Percentiles rank a stretch among this genome's conserved stretches.
These are phyloP conservation scores for Gastrolobium bilobum DNA, from an alignment of 306 rosid genomes.

Conservation along the genomic window DNA sequence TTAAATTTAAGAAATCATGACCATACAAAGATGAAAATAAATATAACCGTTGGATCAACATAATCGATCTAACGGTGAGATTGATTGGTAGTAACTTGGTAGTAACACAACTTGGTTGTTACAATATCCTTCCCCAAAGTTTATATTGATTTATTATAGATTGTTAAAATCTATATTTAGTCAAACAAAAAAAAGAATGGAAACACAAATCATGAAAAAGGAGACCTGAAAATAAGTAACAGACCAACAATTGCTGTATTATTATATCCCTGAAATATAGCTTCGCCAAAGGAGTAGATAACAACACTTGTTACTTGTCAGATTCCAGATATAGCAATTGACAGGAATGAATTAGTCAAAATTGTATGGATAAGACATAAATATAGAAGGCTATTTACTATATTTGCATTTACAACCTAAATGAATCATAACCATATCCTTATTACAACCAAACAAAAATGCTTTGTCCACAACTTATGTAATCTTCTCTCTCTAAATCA, in stretches of 20 bases:
- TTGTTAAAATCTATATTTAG: not conserved
- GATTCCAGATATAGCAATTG: conserved; percentile 23
- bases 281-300: conserved; percentile 20
- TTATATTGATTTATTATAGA: not conserved
- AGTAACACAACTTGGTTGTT: too few species aligned
- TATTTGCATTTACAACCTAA: conserved; percentile 39
- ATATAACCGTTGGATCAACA: too few species aligned
- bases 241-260: not conserved
- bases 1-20: too few species aligned
- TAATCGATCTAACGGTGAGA: too few species aligned
- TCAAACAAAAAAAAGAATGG: not conserved
- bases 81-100: too few species aligned
- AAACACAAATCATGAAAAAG: not conserved
- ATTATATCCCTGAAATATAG: conserved; percentile 24
- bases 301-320: not conserved
- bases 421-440: conserved; percentile 29
- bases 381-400: conserved; percentile 37
- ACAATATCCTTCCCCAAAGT: too few species aligned
- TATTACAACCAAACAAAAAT: conserved; percentile 23
- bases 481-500: not conserved
- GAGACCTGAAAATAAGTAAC: not conserved
- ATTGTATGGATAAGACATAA: conserved; percentile 24
- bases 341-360: conserved; percentile 31
- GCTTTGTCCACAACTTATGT: not conserved
- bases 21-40: too few species aligned